phyloP scores from a whole-genome alignment of 2,329 filamentous ascomycete species.

The Zymoseptoria passerinii region DNA sequence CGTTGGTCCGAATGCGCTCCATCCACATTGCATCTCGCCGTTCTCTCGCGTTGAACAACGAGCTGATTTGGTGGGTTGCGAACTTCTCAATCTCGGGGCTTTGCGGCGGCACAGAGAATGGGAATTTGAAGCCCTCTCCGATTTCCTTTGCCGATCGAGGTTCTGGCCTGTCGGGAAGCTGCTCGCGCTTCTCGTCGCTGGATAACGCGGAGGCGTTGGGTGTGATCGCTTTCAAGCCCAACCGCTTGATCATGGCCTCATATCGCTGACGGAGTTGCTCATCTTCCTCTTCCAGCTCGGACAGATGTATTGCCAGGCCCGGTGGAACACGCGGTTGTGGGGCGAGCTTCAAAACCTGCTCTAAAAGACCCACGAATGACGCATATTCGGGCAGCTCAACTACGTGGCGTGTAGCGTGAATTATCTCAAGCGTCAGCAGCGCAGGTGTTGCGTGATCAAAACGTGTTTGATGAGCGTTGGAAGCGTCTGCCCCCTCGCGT shows the following conservation, averaged over 20 bases:
- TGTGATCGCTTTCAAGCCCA: neutral
- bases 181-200: neutral
- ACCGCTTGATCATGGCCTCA: neutral
- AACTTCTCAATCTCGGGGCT: conserved; percentile 6
- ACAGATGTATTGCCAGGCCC: neutral
- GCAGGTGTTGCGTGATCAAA: conserved; percentile 17
- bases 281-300: neutral
- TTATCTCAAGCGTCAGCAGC: conserved; percentile 15
- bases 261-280: neutral
- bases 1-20: conserved; percentile 5
- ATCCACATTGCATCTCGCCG: conserved; percentile 1
- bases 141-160: neutral
- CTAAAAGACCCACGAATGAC: conserved; percentile 2
- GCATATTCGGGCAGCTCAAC: neutral
- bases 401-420: neutral
- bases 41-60: conserved; percentile 7
- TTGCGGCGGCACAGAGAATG: neutral
- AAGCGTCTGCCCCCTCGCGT: neutral
- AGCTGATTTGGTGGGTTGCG: conserved; percentile 2
- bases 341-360: conserved; percentile 1
- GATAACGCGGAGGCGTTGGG: too few relatives aligned
- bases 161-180: neutral
- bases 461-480: conserved; percentile 1
- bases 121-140: neutral
- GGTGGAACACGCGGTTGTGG: neutral